Percentiles rank a stretch among this genome's conserved stretches.
Conservation (phyloP, 345 rosid genomes). For the Diplotaxis tenuifolia region DNA sequence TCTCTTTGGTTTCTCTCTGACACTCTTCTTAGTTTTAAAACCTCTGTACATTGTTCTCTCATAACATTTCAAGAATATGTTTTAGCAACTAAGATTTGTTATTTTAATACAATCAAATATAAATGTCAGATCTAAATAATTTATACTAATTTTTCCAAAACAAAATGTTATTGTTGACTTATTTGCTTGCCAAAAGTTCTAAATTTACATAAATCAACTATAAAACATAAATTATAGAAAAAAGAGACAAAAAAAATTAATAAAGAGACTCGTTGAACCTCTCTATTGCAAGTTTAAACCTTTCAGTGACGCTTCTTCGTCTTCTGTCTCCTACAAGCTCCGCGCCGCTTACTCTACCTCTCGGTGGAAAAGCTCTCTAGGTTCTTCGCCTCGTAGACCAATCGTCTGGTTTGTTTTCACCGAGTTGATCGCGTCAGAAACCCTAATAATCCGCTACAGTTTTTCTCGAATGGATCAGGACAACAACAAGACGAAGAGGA, state of each 20-base stretch:
- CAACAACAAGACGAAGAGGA: not conserved
- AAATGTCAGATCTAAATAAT: too few species aligned
- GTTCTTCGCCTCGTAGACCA: not conserved
- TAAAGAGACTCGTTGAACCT: not conserved
- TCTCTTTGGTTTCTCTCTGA: not conserved
- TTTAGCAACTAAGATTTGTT: too few species aligned
- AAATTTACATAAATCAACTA: not conserved
- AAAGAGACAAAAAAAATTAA: not conserved
- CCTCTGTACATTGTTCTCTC: not conserved
- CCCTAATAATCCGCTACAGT: slow-evolving; percentile 7
- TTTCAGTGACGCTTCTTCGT: slow-evolving; percentile 1
- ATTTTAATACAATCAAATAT: too few species aligned
- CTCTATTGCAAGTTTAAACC: not conserved
- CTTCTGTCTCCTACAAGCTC: slow-evolving; percentile 2
- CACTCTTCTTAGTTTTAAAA: not conserved
- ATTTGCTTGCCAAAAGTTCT: not conserved
- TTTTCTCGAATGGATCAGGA: slow-evolving; percentile 15
- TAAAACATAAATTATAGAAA: not conserved
- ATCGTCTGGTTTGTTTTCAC: not conserved
- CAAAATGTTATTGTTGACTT: not conserved
- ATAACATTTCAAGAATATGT: not conserved
- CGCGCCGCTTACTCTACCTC: slow-evolving; percentile 16
- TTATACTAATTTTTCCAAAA: not conserved
- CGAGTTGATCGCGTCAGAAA: slow-evolving; percentile 4
- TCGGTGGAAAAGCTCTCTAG: not conserved